Base-by-base conservation (phyloP, 768 basidiomycete genomes). In the Rhodotorula kratochvilovae region DNA sequence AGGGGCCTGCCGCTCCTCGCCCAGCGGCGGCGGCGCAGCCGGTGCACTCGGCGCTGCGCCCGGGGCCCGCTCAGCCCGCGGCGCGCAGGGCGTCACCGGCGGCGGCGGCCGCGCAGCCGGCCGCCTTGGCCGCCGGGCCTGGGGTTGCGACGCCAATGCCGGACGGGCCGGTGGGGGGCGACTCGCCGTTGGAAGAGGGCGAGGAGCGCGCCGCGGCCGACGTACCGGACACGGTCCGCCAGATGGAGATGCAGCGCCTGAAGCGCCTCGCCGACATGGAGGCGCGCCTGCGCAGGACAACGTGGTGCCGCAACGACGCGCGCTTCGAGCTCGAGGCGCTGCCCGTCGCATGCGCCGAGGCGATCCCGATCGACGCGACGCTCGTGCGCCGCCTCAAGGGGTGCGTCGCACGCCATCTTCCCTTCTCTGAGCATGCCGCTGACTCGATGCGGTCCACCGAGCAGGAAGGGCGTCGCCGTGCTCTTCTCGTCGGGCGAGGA, bases 381-480 rank as follows among this genome's bases (percentile, higher is more conserved):
- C 54, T 54, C 15, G 53, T 62, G 3, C 31, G 51, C 17, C 53
- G 67, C 1, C 65, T 72, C 63, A 60, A 61, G 57, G 33, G 53
- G 71, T 72, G 23, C 33, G 65, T 33, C 21, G 23, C 10, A 56
- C 8, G 2, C 17, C 23, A 11, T 46, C n/a, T 13, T 29, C 3
- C 3, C 13, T 2, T 23, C 39, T 23, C 5, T 33, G 23, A 3
- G 27, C 2, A 1, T 5, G 7, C 27, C 5, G 54, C 46, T 21
- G 31, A 21, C 55, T 0, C 1, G 25, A 27, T n/a, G 23, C 17
- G 19, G n/a, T 23, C 25, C 6, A n/a, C 6, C 39, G 39, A 17
- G 17, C 56, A 73, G 72, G 15, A 60, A 60, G 7, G 63, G 51
- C 6, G 63, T 65, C 45, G 67, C 72, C 10, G 42, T 72, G 48